These are phyloP conservation scores for Spencermartinsiella ligniputridi DNA, from an alignment of 1,139 yeast genomes.

Conservation along the genomic window DNA sequence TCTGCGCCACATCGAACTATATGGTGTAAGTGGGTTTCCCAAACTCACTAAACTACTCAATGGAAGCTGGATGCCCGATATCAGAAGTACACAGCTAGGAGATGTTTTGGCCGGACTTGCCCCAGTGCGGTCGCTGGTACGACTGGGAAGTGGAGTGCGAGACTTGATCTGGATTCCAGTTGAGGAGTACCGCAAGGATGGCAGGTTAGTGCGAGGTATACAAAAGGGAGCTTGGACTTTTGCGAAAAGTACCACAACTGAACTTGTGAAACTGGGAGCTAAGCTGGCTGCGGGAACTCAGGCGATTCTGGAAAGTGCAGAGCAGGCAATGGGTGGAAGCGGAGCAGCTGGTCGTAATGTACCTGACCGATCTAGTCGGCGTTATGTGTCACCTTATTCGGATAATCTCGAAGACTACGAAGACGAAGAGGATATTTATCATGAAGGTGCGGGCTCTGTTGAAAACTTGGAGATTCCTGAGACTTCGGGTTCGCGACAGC, in stretches of 20 bases:
- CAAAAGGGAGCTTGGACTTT: constrained; percentile 77
- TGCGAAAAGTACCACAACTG: constrained; percentile 76
- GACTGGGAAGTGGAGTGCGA: constrained; percentile 73
- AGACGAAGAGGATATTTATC: constrained; percentile 27
- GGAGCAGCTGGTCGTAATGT: constrained; percentile 46
- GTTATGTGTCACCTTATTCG: constrained; percentile 24
- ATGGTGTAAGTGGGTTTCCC: constrained; percentile 74
- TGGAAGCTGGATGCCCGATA: constrained; percentile 81
- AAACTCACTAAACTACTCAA: constrained; percentile 53
- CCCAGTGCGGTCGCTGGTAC: constrained; percentile 71
- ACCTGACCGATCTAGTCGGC: constrained; percentile 4
- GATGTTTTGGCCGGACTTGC: constrained; percentile 82
- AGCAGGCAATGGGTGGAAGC: constrained; percentile 65
- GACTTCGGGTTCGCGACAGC: constrained; percentile 3
- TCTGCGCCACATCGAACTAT: constrained; percentile 55
- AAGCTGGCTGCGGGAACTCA: constrained; percentile 89
- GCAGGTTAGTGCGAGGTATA: constrained; percentile 62
- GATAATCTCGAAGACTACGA: constrained; percentile 29
- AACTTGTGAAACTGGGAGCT: constrained; percentile 75
- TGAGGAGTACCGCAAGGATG: constrained; percentile 68
- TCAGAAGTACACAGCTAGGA: constrained; percentile 68
- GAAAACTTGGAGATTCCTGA: constrained; percentile 26
- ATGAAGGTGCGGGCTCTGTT: constrained; percentile 26
- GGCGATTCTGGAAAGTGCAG: constrained; percentile 72
- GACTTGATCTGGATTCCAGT: constrained; percentile 71